Evolutionary conservation across 1,139 yeast genomes (phyloP).

Genomic region (Kodamaea ohmeri): DNA sequence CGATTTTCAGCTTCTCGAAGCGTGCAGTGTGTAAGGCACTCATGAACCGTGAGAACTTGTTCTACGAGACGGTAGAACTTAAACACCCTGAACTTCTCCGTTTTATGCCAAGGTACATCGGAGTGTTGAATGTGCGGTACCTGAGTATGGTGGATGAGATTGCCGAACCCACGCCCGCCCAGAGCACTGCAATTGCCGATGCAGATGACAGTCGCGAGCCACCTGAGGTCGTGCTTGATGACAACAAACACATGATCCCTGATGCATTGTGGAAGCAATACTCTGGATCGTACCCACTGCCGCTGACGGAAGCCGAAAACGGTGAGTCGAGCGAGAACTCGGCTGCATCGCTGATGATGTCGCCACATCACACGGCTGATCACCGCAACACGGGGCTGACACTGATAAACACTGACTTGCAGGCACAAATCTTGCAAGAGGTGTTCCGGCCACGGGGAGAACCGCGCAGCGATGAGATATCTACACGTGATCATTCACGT

Average conservation of each 20-base stretch:
- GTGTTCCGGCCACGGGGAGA: slow-evolving; percentile 30
- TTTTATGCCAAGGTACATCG: slow-evolving; percentile 92
- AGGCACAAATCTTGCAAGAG: slow-evolving; percentile 40
- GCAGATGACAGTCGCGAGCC: slow-evolving; percentile 27
- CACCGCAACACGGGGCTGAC: slow-evolving; percentile 29
- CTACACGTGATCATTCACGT: not conserved
- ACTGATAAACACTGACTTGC: slow-evolving; percentile 37
- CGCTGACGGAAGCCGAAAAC: slow-evolving; percentile 17
- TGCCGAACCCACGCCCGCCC: slow-evolving; percentile 4
- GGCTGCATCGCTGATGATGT: slow-evolving; percentile 8
- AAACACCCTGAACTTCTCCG: slow-evolving; percentile 71
- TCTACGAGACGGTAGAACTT: slow-evolving; percentile 86
- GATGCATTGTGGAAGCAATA: slow-evolving; percentile 67
- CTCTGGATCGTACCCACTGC: slow-evolving; percentile 55
- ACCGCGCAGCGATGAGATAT: no score
- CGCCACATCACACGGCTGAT: slow-evolving; percentile 1
- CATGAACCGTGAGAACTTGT: slow-evolving; percentile 81
- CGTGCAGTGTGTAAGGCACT: slow-evolving; percentile 95
- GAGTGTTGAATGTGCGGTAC: slow-evolving; percentile 88
- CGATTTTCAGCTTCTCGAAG: slow-evolving; percentile 86
- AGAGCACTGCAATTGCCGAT: slow-evolving; percentile 6
- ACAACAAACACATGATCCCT: slow-evolving; percentile 86
- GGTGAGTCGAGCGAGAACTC: slow-evolving; percentile 8
- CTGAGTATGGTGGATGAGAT: slow-evolving; percentile 43
- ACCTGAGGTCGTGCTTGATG: slow-evolving; percentile 85